Percentiles rank a stretch among this genome's conserved stretches.
These are phyloP conservation scores for Tylopilus sp. DNA, from an alignment of 1,284 basidiomycete genomes.

Conservation along the genomic window DNA sequence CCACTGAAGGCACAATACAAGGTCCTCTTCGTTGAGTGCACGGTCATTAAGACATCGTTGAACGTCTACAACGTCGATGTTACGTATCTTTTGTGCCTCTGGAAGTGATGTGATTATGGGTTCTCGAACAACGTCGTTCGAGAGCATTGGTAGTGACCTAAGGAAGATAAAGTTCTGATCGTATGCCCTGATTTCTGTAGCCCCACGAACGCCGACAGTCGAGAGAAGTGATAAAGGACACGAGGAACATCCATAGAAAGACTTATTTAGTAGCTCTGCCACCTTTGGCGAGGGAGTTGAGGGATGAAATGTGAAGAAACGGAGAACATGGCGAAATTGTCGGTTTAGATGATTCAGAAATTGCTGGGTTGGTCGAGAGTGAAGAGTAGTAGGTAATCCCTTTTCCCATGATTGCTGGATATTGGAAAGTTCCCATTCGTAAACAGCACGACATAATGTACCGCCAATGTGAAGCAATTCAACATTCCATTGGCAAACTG, in stretches of 20 bases:
- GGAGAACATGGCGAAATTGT: constrained; percentile 84
- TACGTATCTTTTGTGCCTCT: constrained; percentile 67
- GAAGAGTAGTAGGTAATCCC: neutral
- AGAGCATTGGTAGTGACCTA: constrained; percentile 81
- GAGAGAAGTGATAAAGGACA: constrained; percentile 81
- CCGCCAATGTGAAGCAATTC: constrained; percentile 89
- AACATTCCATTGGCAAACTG: constrained; percentile 84
- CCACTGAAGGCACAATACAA: constrained; percentile 88
- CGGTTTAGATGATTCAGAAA: constrained; percentile 50
- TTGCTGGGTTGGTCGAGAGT: constrained; percentile 28
- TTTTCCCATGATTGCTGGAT: constrained; percentile 61
- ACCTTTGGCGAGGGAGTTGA: constrained; percentile 91
- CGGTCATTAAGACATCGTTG: constrained; percentile 46
- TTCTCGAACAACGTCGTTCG: neutral
- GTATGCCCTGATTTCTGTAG: constrained; percentile 79
- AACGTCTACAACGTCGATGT: neutral
- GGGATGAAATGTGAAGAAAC: constrained; percentile 87
- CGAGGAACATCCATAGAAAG: constrained; percentile 80
- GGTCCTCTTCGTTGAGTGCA: constrained; percentile 80
- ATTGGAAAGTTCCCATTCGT: constrained; percentile 83
- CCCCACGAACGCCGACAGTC: constrained; percentile 77
- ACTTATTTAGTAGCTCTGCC: constrained; percentile 75
- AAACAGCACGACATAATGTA: constrained; percentile 83
- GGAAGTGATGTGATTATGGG: constrained; percentile 61
- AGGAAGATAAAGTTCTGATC: constrained; percentile 83